Percentiles rank a stretch among this genome's conserved stretches.
phyloP scores from a whole-genome alignment of 306 rosid genomes.

The Acacia crassicarpa region DNA sequence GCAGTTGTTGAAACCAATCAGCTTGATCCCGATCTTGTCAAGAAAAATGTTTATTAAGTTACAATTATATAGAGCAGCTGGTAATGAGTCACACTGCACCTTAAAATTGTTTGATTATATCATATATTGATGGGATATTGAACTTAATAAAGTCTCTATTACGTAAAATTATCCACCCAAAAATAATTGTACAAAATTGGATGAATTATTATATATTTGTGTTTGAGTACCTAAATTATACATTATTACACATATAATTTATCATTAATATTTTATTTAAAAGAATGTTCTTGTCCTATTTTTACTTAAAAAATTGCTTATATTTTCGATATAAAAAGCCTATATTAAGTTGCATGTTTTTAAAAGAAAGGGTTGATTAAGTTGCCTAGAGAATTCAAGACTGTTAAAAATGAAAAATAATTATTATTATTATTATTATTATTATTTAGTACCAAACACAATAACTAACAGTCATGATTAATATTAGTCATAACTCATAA shows the following conservation, averaged over 20 bases:
- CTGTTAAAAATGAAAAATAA: neutral
- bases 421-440: too few species aligned
- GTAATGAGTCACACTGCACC: neutral
- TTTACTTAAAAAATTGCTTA: neutral
- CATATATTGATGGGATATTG: neutral
- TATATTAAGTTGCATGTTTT: neutral
- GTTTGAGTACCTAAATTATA: neutral
- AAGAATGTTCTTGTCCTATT: neutral
- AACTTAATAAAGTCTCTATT: neutral
- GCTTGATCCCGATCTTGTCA: neutral
- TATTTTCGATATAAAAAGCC: neutral
- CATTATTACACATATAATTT: neutral
- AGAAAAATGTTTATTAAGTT: neutral
- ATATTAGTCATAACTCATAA: neutral
- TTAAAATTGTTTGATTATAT: neutral
- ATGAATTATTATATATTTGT: neutral
- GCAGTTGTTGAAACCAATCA: neutral
- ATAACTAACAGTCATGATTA: neutral
- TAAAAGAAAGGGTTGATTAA: neutral
- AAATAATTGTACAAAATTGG: neutral
- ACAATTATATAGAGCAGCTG: neutral
- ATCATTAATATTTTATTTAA: neutral
- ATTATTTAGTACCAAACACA: neutral
- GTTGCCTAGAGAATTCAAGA: neutral
- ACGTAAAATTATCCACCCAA: neutral